These are phyloP conservation scores for Phyllosticta capitalensis DNA, from an alignment of 2,329 filamentous ascomycete genomes.

Conservation along the genomic window DNA sequence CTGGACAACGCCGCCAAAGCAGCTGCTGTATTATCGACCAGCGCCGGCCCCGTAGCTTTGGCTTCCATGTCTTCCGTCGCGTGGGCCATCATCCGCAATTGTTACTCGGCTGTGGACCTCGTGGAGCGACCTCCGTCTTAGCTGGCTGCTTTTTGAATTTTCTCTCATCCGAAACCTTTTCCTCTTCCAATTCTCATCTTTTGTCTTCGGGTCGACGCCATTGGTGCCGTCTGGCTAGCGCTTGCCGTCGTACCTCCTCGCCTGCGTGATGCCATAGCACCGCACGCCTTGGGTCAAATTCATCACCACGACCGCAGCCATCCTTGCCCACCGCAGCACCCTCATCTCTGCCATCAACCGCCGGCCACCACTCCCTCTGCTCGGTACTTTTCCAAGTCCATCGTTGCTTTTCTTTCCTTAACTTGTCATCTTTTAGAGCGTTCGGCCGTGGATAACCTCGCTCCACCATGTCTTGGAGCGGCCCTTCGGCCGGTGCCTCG, in stretches of 20 bases:
- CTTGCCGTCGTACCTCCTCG: not conserved
- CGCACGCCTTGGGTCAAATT: conserved; percentile 1
- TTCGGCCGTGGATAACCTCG: not conserved
- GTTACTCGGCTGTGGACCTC: conserved; percentile 3
- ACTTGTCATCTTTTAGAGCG: not conserved
- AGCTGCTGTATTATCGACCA: not conserved
- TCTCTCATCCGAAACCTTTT: not conserved
- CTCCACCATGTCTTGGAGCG: conserved; percentile 28
- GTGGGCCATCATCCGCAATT: not conserved
- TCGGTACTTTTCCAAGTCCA: not conserved
- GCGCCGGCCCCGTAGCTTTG: not conserved
- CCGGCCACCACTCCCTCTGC: not conserved
- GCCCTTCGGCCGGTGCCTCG: conserved; percentile 21
- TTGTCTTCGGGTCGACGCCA: not conserved
- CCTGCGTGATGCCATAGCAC: conserved; percentile 7
- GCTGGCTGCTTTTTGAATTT: not conserved
- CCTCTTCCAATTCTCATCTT: not conserved
- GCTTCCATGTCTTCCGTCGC: conserved; percentile 6
- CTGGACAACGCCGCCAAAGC: not conserved
- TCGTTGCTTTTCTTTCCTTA: not conserved
- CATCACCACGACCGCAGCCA: conserved; percentile 6
- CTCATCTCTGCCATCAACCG: not conserved
- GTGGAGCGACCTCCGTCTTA: conserved; percentile 9
- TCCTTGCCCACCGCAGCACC: conserved; percentile 2
- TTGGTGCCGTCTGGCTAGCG: not conserved